Base-by-base conservation (phyloP, 495 filamentous ascomycete genomes). In the Pseudomonodictys pantanalensis region DNA sequence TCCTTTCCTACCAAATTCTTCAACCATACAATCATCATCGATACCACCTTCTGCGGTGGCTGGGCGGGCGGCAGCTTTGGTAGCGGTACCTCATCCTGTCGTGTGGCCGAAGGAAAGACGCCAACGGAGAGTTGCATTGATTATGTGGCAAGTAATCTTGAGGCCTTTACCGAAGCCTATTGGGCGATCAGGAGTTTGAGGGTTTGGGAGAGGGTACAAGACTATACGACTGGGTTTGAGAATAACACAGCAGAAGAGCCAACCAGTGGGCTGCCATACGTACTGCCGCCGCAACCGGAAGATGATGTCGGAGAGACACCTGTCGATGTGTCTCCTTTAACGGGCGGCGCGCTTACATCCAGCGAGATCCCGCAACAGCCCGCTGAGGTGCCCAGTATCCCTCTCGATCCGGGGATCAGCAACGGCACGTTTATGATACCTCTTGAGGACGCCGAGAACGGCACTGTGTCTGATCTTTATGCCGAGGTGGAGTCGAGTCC, bases 1-100 rank as follows among this genome's bases (percentile, higher is more conserved):
- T 38, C 46, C 22, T 57, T 63, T 29, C 38, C 29, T 7, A 42
- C 59, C 6, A 42, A 50, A 17, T 45, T 62, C 23, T 69, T 75
- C 70, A 65, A 71, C 32, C 68, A 72, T 33, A 63, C 67, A 39
- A 68, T 73, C 47, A 59, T 70, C 42, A 29, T 68, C 38, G 51
- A 68, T 18, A 59, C 56, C 20, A 58, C 50, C 1, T 68, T 68
- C 41, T 68, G 65, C 29, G 60, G 65, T 1, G 52, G 55, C n/a
- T 67, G 60, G 54, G 64, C 46, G 0, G 64, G 59, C 12, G 39
- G 18, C 2, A 53, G 20, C 3, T 68, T 63, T 47, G 47, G 53
- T 5, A 28, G n/a, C 17, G 60, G 53, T 3, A 1, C 7, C 17
- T 51, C 53, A 24, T 7, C 17, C 22, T 54, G 38, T 28, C 30